Evolutionary conservation across 768 basidiomycete genomes (phyloP), one percentile per base, ranked within the genome.

Genomic region (Pleurotus ostreatus): DNA sequence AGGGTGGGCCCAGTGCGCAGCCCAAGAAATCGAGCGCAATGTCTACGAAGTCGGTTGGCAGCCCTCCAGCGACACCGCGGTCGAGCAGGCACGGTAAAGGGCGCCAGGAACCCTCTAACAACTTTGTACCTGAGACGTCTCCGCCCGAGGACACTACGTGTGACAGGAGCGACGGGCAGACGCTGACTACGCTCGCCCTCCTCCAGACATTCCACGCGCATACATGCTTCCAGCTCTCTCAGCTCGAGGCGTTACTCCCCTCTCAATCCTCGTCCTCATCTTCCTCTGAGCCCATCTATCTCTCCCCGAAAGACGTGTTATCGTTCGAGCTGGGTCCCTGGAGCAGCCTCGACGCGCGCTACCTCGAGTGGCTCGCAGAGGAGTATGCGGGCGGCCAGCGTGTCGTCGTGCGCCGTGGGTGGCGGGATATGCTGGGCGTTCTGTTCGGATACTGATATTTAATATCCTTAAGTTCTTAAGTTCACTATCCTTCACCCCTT

Each of bases 321-420:
- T 73, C 81, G 12, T 84, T 93, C 46, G 88, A 88, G 65, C 78
- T 93, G 0, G 86, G 89, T 1, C 85, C 89, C 5, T 69, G 90
- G 57, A 93, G 90, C 63, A 71, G 74, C 4, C 64, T 85, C 46
- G 91, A 93, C 59, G 84, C 78, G n/a, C 75, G 74, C 43, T 92
- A 92, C 65, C 70, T 92, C 34, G 88, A 90, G 65, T 92, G 89
- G 88, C 72, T 94, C 15, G 81, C 76, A 1, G 77, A 77, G 49
- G 86, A 89, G 68, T 88, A 88, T 57, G 83, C 77, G 3, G 75
- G 75, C 2, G 77, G 78, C 9, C 66, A 66, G 16, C 65, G 62
- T 45, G 65, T 81, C 3, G 64, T 76, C 15, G 66, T 83, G 3
- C 77, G 67, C 63, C 60, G 77, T n/a, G 71, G 78, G 1, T 83